phyloP scores from a whole-genome alignment of 352 stramenopile genomes.

The Phytopythium mirpurense region DNA sequence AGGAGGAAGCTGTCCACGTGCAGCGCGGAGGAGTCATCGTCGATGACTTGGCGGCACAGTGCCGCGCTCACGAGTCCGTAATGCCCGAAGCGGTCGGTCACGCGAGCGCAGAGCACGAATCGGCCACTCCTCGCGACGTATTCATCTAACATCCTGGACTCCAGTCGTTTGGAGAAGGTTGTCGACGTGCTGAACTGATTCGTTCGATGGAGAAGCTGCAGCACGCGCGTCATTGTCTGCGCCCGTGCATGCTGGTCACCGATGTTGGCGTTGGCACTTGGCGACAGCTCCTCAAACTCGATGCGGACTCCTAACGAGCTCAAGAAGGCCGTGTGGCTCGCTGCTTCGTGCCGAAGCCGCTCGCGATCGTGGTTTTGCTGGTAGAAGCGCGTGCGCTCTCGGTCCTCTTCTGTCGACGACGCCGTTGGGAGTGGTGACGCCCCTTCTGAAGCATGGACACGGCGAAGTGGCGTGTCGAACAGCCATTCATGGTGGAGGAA shows the following conservation, averaged over 20 bases:
- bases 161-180: conserved; percentile 39
- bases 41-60: conserved; percentile 20
- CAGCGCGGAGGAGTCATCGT: conserved; percentile 8
- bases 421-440: neutral
- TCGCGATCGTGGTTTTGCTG: conserved; percentile 42
- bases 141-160: conserved; percentile 14
- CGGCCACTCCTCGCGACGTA: conserved; percentile 19
- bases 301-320: conserved; percentile 68
- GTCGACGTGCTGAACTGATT: conserved; percentile 73
- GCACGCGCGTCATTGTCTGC: conserved; percentile 25
- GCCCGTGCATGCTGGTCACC: neutral
- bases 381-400: conserved; percentile 48
- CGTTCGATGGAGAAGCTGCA: conserved; percentile 69
- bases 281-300: conserved; percentile 40
- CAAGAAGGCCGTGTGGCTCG: conserved; percentile 50
- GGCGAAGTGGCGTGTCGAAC: conserved; percentile 26
- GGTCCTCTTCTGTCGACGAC: conserved; percentile 36
- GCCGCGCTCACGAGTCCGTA: conserved; percentile 60
- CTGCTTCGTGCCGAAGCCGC: conserved; percentile 20
- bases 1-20: conserved; percentile 58
- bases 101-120: conserved; percentile 40
- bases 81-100: conserved; percentile 72
- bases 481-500: conserved; percentile 48
- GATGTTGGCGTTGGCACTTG: neutral
- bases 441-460: neutral